A percentile compares a stretch with the other conserved stretches of the same genome.
These are phyloP conservation scores for Ilyonectria robusta DNA, from an alignment of 2,329 filamentous ascomycete species.

Conservation along the genomic window DNA sequence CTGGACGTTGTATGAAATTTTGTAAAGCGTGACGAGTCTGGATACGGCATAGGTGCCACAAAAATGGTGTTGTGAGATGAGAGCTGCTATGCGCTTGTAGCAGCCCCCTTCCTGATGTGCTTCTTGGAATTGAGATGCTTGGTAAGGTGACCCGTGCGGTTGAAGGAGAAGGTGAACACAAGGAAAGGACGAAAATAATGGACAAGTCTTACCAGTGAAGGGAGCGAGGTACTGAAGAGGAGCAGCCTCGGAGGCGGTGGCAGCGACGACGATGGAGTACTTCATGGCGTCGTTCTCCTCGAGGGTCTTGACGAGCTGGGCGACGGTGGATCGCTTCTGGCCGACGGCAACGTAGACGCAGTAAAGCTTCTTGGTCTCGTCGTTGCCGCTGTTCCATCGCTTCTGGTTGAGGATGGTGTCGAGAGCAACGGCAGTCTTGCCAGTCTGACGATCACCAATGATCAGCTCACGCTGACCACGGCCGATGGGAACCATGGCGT, in stretches of 20 bases:
- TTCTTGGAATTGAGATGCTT: too few species aligned
- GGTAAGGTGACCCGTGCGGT: too few species aligned
- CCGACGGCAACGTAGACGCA: constrained; percentile 99
- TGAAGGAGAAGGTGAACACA: too few species aligned
- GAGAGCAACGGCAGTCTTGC: constrained; percentile 98
- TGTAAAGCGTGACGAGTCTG: too few species aligned
- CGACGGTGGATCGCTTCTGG: constrained; percentile 99
- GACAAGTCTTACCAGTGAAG: constrained; percentile 76
- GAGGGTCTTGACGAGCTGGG: constrained; percentile 99
- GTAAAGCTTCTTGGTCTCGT: constrained; percentile 99
- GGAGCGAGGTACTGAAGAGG: constrained; percentile 95
- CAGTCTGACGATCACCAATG: constrained; percentile 99
- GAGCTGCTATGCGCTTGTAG: too few species aligned
- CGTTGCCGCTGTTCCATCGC: constrained; percentile 90
- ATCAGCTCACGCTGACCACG: constrained; percentile 99
- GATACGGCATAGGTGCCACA: too few species aligned
- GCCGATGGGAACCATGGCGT: constrained; percentile 99
- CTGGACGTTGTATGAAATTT: too few species aligned
- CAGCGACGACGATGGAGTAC: constrained; percentile 94
- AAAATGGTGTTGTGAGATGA: too few species aligned
- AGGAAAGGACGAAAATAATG: too few species aligned
- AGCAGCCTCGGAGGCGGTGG: constrained; percentile 96
- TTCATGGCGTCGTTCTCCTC: constrained; percentile 99
- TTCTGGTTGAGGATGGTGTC: constrained; percentile 99
- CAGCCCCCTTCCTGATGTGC: too few species aligned